These are phyloP conservation scores for Stemphylium lycopersici DNA, from an alignment of 2,329 filamentous ascomycete species.

Conservation along the genomic window DNA sequence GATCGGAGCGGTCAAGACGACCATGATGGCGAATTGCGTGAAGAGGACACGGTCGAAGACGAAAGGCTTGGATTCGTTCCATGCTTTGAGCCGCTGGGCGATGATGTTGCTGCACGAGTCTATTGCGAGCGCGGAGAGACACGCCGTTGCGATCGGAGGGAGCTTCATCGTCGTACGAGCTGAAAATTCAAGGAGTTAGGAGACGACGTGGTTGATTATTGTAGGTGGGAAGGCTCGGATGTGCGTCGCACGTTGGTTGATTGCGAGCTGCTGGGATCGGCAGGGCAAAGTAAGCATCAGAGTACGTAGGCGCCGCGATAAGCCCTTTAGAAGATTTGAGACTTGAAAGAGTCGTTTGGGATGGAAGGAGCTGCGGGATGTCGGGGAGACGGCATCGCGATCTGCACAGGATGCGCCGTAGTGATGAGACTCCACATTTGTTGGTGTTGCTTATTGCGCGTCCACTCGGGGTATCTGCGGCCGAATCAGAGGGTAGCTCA, in stretches of 20 bases:
- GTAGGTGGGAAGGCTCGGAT: background rate
- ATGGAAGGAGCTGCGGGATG: background rate
- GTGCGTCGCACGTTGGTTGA: background rate
- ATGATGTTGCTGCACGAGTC: constrained; percentile 48
- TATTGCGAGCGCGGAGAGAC: constrained; percentile 44
- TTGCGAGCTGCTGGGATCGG: constrained; percentile 6
- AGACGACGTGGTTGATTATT: background rate
- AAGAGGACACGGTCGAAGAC: constrained; percentile 48
- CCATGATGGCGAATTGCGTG: constrained; percentile 61
- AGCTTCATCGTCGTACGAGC: constrained; percentile 30
- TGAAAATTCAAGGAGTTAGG: background rate
- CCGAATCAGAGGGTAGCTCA: constrained; percentile 9
- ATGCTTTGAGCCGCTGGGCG: constrained; percentile 46
- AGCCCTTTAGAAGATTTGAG: background rate
- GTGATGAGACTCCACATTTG: constrained; percentile 12
- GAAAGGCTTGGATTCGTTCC: constrained; percentile 43
- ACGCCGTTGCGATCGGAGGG: constrained; percentile 42
- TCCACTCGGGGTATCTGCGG: constrained; percentile 8
- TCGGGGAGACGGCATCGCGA: background rate
- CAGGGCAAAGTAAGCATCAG: constrained; percentile 1
- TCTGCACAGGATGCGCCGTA: constrained; percentile 7
- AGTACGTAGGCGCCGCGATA: background rate
- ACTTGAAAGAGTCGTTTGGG: background rate
- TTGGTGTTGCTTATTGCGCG: constrained; percentile 15
- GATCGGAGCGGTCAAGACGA: constrained; percentile 73